Percentiles rank a stretch among this genome's conserved stretches.
Conservation (phyloP, 768 basidiomycete species). For the Paxillus rubicundulus region DNA sequence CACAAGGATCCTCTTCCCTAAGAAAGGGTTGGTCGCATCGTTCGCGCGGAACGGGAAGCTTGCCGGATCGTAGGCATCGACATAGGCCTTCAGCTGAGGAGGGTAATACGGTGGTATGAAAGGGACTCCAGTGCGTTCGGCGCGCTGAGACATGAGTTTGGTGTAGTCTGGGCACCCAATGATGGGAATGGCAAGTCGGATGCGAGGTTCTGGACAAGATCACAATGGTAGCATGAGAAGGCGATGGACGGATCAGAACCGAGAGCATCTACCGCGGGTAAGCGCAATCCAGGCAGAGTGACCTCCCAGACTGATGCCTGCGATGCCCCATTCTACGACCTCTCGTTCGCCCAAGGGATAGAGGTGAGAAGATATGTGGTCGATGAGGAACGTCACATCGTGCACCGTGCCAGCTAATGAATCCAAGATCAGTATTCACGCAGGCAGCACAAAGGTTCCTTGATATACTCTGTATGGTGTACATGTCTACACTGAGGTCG, state of each 20-base stretch:
- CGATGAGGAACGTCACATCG: slow-evolving; percentile 80
- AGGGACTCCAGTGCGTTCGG: slow-evolving; percentile 40
- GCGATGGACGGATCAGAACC: not conserved
- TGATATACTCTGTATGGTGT: slow-evolving; percentile 30
- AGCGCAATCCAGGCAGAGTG: slow-evolving; percentile 79
- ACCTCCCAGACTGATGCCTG: slow-evolving; percentile 80
- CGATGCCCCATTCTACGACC: slow-evolving; percentile 67
- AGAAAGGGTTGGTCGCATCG: slow-evolving; percentile 53
- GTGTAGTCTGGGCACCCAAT: slow-evolving; percentile 74
- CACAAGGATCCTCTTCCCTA: slow-evolving; percentile 71
- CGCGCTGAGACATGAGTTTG: slow-evolving; percentile 56
- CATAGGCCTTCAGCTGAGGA: slow-evolving; percentile 43
- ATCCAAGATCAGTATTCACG: slow-evolving; percentile 1
- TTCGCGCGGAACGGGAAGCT: slow-evolving; percentile 39
- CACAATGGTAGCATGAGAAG: not conserved
- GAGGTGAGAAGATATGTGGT: slow-evolving; percentile 71
- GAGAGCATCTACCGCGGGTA: slow-evolving; percentile 35
- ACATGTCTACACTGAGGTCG: slow-evolving; percentile 27
- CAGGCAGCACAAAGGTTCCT: not conserved
- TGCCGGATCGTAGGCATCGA: slow-evolving; percentile 48
- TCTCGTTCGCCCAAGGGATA: slow-evolving; percentile 63
- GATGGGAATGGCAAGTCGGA: slow-evolving; percentile 47
- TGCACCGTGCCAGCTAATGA: slow-evolving; percentile 54
- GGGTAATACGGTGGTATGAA: slow-evolving; percentile 59
- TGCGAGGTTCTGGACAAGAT: slow-evolving; percentile 39